Evolutionary conservation across 305 asterid species (phyloP), one percentile per base, ranked within the genome.

Genomic region (Solanum hybrid): DNA sequence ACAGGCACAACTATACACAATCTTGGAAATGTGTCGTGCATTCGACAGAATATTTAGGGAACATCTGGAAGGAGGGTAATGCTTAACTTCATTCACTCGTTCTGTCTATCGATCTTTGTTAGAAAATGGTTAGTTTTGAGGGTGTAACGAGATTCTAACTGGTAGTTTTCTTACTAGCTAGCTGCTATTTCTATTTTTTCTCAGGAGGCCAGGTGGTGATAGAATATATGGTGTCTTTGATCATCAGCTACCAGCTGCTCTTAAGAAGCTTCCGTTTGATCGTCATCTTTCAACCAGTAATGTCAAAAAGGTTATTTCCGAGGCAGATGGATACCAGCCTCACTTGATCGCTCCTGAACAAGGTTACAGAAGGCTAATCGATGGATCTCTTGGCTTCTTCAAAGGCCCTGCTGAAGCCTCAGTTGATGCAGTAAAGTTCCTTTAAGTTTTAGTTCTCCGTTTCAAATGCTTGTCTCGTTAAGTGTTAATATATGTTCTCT

Each of bases 371-470:
- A 94, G 99, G 91, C 91, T 96, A 78, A 97, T 97, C 86, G 99
- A 97, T 90, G 99, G 99, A 91, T 97, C 98, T 56, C 99, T 97
- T 24, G 96, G 98, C 79, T 97, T 93, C 91, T 97, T 97, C 95
- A 96, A 95, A 94, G 99, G 99, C 37, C 99, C 99, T n/a, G 98
- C 98, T 85, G 99, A 97, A 92, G 99, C 99, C 91, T 97, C 99
- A 88, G 99, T 97, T 88, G 99, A 97, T 89, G 99, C 99, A 90
- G 99, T 97, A 94, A 66, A 38, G 82, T 85, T 91, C 77, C 56
- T 40, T 90, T 91, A 29, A 9, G 15, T 79, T 77, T 86, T 87
- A 12, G 24, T 36, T 76, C n/a, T 56, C 37, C 37, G 29, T 78
- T 40, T 22, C 10, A n/a, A 22, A 26, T 34, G 19, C 2, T 38